These are phyloP conservation scores for Nakazawaea populi DNA, from an alignment of 805 yeast species.

Conservation along the genomic window DNA sequence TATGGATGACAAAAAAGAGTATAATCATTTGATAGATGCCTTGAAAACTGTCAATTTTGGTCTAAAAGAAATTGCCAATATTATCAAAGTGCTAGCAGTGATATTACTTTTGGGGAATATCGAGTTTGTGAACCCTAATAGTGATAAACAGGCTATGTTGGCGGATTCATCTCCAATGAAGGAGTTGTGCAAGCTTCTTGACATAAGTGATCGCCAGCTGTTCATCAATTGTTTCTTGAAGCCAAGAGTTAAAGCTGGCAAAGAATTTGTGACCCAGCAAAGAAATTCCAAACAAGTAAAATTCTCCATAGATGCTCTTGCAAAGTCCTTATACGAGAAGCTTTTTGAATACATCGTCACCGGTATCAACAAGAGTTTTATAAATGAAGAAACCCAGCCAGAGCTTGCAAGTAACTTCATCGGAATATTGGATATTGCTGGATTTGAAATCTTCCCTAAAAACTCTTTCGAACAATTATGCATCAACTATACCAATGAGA, in stretches of 20 bases:
- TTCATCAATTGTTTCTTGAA: conserved; percentile 57
- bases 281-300: conserved; percentile 76
- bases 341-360: conserved; percentile 73
- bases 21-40: conserved; percentile 55
- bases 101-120: conserved; percentile 85
- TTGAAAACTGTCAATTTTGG: conserved; percentile 70
- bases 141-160: conserved; percentile 70
- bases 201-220: conserved; percentile 44
- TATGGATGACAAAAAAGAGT: conserved; percentile 72
- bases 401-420: conserved; percentile 32
- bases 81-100: conserved; percentile 65
- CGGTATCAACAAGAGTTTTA: conserved; percentile 64
- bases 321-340: conserved; percentile 82
- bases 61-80: conserved; percentile 43
- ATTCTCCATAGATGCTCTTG: conserved; percentile 76
- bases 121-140: conserved; percentile 54
- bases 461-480: conserved; percentile 58
- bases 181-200: conserved; percentile 55
- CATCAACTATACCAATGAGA: conserved; percentile 56
- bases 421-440: conserved; percentile 58
- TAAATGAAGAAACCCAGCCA: conserved; percentile 19
- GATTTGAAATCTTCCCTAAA: conserved; percentile 52
- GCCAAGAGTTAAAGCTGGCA: conserved; percentile 89
- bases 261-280: conserved; percentile 76
- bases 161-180: conserved; percentile 45